Conservation (phyloP, 2,329 filamentous ascomycete genomes). For the Domatiomyces globalis region DNA sequence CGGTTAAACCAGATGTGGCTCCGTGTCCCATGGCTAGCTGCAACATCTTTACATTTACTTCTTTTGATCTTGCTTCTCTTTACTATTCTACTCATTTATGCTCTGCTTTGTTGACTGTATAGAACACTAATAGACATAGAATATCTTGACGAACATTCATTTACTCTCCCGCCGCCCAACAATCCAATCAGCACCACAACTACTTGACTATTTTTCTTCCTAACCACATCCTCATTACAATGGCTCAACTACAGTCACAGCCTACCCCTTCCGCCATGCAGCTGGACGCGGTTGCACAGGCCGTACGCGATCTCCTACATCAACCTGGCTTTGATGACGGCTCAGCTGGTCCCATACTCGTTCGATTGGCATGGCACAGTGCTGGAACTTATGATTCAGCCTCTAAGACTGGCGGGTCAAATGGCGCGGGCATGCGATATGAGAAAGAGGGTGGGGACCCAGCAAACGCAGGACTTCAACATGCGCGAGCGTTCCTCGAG, state of each 20-base stretch:
- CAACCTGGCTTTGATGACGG: constrained; percentile 53
- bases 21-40: too few relatives aligned
- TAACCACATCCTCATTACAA: not conserved
- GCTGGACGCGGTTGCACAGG: constrained; percentile 38
- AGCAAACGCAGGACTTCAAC: constrained; percentile 50
- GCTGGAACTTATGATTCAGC: constrained; percentile 46
- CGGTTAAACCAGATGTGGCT: not conserved
- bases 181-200: not conserved
- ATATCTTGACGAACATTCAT: too few relatives aligned
- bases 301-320: constrained; percentile 40
- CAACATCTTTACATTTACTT: not conserved
- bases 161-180: too few relatives aligned
- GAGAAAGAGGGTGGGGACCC: constrained; percentile 50
- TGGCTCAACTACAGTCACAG: not conserved
- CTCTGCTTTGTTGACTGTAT: not conserved
- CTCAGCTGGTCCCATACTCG: constrained; percentile 48
- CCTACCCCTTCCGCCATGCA: constrained; percentile 2
- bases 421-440: constrained; percentile 53
- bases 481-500: constrained; percentile 50
- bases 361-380: constrained; percentile 52
- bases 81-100: not conserved
- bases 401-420: constrained; percentile 48
- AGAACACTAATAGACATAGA: not conserved
- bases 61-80: not conserved
- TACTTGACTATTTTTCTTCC: not conserved